Evolutionary conservation across 2,329 filamentous ascomycete genomes (phyloP).

Genomic region (Fusarium abutilonis): DNA sequence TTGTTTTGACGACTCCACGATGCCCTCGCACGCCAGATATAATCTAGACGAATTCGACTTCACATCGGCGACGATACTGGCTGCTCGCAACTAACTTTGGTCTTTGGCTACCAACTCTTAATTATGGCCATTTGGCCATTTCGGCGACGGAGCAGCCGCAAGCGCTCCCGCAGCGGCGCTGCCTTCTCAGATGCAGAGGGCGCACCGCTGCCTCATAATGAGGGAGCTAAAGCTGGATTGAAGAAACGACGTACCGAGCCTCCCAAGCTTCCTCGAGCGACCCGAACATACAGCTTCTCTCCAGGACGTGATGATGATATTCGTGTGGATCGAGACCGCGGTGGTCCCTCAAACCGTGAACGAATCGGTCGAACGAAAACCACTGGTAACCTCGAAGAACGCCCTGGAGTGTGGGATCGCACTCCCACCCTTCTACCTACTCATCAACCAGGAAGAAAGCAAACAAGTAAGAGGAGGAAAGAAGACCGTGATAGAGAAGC

Average conservation of each 20-base stretch:
- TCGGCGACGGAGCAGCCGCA: constrained; percentile 75
- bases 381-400: constrained; percentile 23
- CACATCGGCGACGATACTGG: constrained; percentile 40
- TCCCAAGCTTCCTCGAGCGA: constrained; percentile 59
- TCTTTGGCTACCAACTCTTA: constrained; percentile 36
- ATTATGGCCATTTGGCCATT: constrained; percentile 87
- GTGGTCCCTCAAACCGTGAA: constrained; percentile 37
- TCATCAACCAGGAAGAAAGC: constrained; percentile 68
- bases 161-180: constrained; percentile 63
- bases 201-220: constrained; percentile 49
- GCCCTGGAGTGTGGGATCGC: constrained; percentile 45
- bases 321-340: constrained; percentile 49
- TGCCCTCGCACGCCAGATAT: constrained; percentile 45
- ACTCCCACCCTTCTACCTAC: constrained; percentile 69
- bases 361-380: constrained; percentile 30
- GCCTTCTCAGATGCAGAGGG: constrained; percentile 65
- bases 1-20: constrained; percentile 43
- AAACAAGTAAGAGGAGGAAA: constrained; percentile 79
- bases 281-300: constrained; percentile 69
- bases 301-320: constrained; percentile 67
- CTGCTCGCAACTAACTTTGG: constrained; percentile 37
- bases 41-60: constrained; percentile 40
- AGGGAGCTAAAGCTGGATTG: constrained; percentile 45
- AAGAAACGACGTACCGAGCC: constrained; percentile 59
- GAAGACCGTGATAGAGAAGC: constrained; percentile 82